Evolutionary conservation across 495 filamentous ascomycete species (phyloP).

Genomic region (Antarctomyces pellizariae): DNA sequence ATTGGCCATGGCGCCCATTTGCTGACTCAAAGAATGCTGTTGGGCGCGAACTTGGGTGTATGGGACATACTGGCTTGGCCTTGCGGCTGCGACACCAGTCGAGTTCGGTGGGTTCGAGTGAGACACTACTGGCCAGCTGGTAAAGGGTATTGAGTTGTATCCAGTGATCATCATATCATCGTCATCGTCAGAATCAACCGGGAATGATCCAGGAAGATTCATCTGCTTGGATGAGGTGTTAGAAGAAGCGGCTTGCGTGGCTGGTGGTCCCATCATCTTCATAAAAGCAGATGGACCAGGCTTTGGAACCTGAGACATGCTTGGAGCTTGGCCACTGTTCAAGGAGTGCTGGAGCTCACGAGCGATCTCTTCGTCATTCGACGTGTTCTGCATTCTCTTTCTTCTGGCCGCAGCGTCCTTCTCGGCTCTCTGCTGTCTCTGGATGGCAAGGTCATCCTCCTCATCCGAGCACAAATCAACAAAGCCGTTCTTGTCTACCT

Average conservation of each 20-base stretch:
- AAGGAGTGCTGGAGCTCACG: conserved; percentile 14
- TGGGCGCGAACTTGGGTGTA: too few relatives aligned
- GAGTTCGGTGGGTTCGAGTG: too few relatives aligned
- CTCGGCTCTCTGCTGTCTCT: conserved; percentile 5
- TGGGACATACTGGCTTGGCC: too few relatives aligned
- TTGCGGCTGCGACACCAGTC: too few relatives aligned
- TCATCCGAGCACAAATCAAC: conserved; percentile 9
- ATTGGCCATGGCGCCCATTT: too few relatives aligned
- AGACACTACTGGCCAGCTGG: too few relatives aligned
- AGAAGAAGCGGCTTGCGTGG: conserved; percentile 1
- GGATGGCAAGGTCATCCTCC: conserved; percentile 1
- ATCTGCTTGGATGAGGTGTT: conserved; percentile 2
- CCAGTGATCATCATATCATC: too few relatives aligned
- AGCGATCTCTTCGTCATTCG: conserved; percentile 25
- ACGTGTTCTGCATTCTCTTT: conserved; percentile 17
- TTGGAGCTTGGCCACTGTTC: conserved; percentile 3
- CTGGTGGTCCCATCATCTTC: conserved; percentile 5
- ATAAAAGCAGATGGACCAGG: conserved; percentile 6
- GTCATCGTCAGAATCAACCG: too few relatives aligned
- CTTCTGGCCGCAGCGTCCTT: conserved; percentile 12
- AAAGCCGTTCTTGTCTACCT: conserved; percentile 1
- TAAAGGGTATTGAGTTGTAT: too few relatives aligned
- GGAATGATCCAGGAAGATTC: not conserved
- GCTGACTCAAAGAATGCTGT: too few relatives aligned
- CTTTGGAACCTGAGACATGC: not conserved